Evolutionary conservation across 495 filamentous ascomycete species (phyloP).

Genomic region (Talaromyces proteolyticus): DNA sequence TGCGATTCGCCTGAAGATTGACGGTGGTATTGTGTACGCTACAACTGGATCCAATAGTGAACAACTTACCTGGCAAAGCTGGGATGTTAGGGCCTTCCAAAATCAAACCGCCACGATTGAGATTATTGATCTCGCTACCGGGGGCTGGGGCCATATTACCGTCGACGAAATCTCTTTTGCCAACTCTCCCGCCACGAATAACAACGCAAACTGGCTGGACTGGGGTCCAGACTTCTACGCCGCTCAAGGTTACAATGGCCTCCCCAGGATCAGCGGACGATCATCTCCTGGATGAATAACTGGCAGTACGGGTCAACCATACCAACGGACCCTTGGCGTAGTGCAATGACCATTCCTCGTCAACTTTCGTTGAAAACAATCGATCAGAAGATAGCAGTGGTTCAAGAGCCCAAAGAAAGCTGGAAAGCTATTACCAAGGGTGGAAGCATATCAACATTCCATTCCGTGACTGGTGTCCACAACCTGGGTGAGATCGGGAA

Average conservation of each 20-base stretch:
- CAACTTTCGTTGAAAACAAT: slow-evolving; percentile 25
- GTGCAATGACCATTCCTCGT: slow-evolving; percentile 44
- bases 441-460: slow-evolving; percentile 5
- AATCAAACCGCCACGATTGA: slow-evolving; percentile 11
- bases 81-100: slow-evolving; percentile 1
- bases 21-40: not conserved
- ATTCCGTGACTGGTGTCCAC: slow-evolving; percentile 11
- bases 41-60: slow-evolving; percentile 1
- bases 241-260: slow-evolving; percentile 45
- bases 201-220: slow-evolving; percentile 35
- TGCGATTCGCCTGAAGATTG: not conserved
- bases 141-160: slow-evolving; percentile 15
- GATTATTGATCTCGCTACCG: slow-evolving; percentile 11
- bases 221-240: slow-evolving; percentile 57
- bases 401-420: slow-evolving; percentile 18
- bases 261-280: slow-evolving; percentile 28
- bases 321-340: slow-evolving; percentile 41
- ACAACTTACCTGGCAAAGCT: not conserved
- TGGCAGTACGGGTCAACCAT: slow-evolving; percentile 51
- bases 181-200: not conserved
- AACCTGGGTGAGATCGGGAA: slow-evolving; percentile 13
- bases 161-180: slow-evolving; percentile 6
- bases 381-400: slow-evolving; percentile 8
- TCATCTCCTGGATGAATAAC: slow-evolving; percentile 55
- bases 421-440: slow-evolving; percentile 9